Percentiles rank a stretch among this genome's conserved stretches.
phyloP scores from a whole-genome alignment of 1,139 yeast species.

The Taphrina deformans region DNA sequence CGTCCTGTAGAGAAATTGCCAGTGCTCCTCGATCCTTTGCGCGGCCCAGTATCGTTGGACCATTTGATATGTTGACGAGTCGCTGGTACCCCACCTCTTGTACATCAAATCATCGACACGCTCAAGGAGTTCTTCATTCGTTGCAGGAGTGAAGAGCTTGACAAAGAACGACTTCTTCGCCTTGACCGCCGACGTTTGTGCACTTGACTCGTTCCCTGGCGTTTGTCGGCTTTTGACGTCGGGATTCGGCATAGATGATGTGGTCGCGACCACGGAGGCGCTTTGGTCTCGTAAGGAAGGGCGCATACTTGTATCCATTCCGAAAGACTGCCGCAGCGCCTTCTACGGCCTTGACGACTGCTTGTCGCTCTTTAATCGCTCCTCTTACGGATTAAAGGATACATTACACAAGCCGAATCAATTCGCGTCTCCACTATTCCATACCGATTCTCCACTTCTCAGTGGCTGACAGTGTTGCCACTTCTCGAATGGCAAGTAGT shows the following conservation, averaged over 20 bases:
- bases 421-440: neutral
- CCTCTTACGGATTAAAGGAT: neutral
- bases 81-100: conserved; percentile 1
- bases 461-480: neutral
- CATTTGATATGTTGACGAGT: conserved; percentile 3
- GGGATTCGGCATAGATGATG: neutral
- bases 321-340: too few relatives aligned
- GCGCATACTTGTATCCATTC: neutral
- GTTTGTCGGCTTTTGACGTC: neutral
- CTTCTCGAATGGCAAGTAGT: neutral
- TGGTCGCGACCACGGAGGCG: neutral
- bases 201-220: neutral
- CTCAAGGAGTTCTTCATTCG: neutral
- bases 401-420: neutral
- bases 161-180: conserved; percentile 9
- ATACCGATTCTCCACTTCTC: neutral
- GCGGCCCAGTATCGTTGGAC: conserved; percentile 14
- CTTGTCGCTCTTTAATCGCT: too few relatives aligned
- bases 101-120: conserved; percentile 5
- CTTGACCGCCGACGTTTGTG: neutral
- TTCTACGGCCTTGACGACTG: too few relatives aligned
- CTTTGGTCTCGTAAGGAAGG: neutral
- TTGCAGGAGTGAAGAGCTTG: neutral
- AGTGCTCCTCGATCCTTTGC: conserved; percentile 10
- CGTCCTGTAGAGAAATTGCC: neutral